These are phyloP conservation scores for Chlorella variabilis DNA, from an alignment of 163 green algal species.

Conservation along the genomic window DNA sequence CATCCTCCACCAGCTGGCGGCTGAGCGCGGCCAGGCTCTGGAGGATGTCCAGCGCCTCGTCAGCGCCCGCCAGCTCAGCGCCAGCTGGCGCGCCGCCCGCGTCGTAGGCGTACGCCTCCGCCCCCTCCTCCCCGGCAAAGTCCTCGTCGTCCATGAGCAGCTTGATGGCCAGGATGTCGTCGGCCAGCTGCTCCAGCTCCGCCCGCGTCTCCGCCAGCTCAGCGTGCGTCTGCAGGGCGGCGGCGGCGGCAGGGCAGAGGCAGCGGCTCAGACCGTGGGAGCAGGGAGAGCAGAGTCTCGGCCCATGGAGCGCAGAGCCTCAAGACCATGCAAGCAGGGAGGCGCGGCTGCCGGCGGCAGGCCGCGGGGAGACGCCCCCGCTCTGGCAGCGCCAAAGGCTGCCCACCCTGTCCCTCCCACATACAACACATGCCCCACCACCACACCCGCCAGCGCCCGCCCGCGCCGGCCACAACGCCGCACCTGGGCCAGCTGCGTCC, in stretches of 20 bases:
- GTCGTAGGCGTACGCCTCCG: background rate
- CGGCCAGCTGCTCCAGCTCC: conserved; percentile 39
- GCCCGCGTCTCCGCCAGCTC: conserved; percentile 36
- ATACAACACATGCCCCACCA: too few species aligned
- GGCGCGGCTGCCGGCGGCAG: too few species aligned
- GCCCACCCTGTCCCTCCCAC: too few species aligned
- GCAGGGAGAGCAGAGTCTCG: too few species aligned
- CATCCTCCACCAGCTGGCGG: conserved; percentile 27
- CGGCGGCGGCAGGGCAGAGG: background rate
- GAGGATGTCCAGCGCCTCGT: conserved; percentile 28
- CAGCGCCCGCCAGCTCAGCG: background rate
- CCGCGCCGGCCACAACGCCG: too few species aligned
- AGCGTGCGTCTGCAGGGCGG: conserved; percentile 22
- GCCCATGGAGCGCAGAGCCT: too few species aligned
- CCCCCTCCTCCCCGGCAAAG: background rate
- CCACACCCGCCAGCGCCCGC: too few species aligned
- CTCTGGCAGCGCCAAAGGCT: too few species aligned
- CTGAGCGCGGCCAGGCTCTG: conserved; percentile 25
- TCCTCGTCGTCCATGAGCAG: conserved; percentile 24
- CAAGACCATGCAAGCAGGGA: too few species aligned
- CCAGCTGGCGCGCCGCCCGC: background rate
- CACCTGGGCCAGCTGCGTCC: conserved; percentile 35
- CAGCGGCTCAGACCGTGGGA: background rate
- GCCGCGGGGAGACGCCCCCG: too few species aligned
- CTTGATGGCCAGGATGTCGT: conserved; percentile 38